Percentiles rank a stretch among this genome's conserved stretches.
Conservation (phyloP, 495 filamentous ascomycete species). For the Xylaria flabelliformis region DNA sequence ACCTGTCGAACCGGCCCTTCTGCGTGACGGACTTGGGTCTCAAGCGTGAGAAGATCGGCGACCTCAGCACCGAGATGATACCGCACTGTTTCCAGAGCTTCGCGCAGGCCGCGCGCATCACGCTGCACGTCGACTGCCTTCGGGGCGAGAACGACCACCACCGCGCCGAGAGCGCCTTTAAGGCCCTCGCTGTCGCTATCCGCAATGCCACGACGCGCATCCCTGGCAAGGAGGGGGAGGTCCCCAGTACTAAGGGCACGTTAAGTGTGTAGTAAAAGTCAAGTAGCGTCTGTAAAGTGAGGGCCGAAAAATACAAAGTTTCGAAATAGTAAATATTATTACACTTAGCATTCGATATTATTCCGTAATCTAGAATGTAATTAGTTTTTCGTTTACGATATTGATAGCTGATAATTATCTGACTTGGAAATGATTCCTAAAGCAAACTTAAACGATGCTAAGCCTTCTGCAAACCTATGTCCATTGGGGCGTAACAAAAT, state of each 20-base stretch:
- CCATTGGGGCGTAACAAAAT: neutral
- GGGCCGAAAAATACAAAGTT: neutral
- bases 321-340: neutral
- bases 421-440: neutral
- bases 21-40: conserved; percentile 81
- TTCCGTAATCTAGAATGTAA: neutral
- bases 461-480: neutral
- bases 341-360: neutral
- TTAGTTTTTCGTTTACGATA: neutral
- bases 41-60: conserved; percentile 88
- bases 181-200: conserved; percentile 89
- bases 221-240: conserved; percentile 82
- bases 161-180: conserved; percentile 95
- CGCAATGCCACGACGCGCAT: conserved; percentile 75
- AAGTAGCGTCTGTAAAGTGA: neutral
- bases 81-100: conserved; percentile 95
- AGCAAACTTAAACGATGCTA: neutral
- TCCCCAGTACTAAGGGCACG: conserved; percentile 94
- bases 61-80: conserved; percentile 94
- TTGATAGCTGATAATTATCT: neutral
- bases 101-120: conserved; percentile 87
- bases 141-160: conserved; percentile 95
- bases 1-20: conserved; percentile 90
- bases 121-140: conserved; percentile 89
- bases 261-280: conserved; percentile 34